Base-by-base conservation (phyloP, 2,329 filamentous ascomycete species). In the Decorospora gaudefroyi region DNA sequence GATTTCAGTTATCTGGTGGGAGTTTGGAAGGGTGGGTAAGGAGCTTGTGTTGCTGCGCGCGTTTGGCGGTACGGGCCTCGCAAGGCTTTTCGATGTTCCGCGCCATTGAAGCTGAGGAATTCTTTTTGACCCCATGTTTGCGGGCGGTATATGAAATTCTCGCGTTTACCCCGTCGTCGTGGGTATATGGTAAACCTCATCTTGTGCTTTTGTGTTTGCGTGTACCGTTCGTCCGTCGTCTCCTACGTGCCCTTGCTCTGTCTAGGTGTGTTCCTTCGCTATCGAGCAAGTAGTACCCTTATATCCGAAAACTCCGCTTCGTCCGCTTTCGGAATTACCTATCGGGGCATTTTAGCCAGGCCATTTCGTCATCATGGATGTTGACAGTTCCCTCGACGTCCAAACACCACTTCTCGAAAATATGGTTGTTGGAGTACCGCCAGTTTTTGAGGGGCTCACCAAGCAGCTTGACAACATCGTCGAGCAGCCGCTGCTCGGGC, bases 371-470 rank as follows among this genome's bases (percentile, higher is more conserved):
- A 52, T 30, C 11, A 19, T 40, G 45, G 40, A 51, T 23, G 23
- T 12, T 28, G 53, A 63, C 41, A 45, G 51, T 35, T 36, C 53
- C 8, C 42, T 61, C 34, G 63, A 66, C 29, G 53, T 61, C 21
- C 60, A 61, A 33, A 68, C 67, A 45, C 64, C 66, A 10, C 43
- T 69, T 22, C 46, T 67, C 15, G 67, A 69, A 49, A 67, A 68
- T 16, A 68, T 71, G 65, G 64, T 66, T 15, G 51, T 64, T n/a
- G 64, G 64, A 45, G 64, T 68, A 18, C 67, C 64, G 16, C 67
- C 67, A 16, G 67, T 69, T 3, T 70, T 69, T 40, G 60, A 63
- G 33, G 64, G 65, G 8, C 50, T 70, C 40, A 69, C 63, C 15
- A 62, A 54, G 45, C 58, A 69, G 42, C 46, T 69, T 22, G 59